These are phyloP conservation scores for Termitomyces sp. DNA, from an alignment of 768 basidiomycete genomes.

Conservation along the genomic window DNA sequence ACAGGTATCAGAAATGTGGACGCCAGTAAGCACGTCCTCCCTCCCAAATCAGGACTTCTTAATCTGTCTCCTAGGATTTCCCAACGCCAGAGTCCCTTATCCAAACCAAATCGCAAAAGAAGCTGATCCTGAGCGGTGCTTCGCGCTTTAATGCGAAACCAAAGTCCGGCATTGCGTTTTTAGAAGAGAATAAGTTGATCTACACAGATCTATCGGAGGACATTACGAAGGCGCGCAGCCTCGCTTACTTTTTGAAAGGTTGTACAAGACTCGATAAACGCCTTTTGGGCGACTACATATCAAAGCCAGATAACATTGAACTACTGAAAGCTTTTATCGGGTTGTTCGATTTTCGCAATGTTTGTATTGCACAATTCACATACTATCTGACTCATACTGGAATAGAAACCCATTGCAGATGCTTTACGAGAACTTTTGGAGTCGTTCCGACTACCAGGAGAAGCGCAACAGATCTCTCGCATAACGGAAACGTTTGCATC, in stretches of 20 bases:
- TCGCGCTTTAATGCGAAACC: constrained; percentile 90
- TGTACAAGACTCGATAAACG: constrained; percentile 88
- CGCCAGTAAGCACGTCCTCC: constrained; percentile 38
- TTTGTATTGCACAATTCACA: constrained; percentile 30
- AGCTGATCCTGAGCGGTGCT: constrained; percentile 78
- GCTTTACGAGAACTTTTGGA: constrained; percentile 95
- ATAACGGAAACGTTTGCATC: constrained; percentile 96
- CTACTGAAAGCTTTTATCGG: constrained; percentile 83
- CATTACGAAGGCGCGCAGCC: constrained; percentile 54
- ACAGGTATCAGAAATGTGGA: constrained; percentile 55
- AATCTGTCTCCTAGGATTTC: constrained; percentile 37
- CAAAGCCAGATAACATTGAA: constrained; percentile 81
- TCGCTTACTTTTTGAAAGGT: constrained; percentile 84
- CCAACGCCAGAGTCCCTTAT: constrained; percentile 53
- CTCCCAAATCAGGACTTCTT: not conserved
- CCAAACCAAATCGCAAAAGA: constrained; percentile 78
- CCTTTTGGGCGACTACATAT: constrained; percentile 88
- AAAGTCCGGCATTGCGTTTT: constrained; percentile 82
- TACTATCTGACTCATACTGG: not conserved
- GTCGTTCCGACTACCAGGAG: constrained; percentile 90
- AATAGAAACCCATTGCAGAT: constrained; percentile 89
- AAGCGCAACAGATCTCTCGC: constrained; percentile 87
- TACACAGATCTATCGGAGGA: constrained; percentile 57
- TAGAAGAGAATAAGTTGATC: constrained; percentile 91
- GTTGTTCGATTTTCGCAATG: constrained; percentile 86